A percentile compares a stretch with the other conserved stretches of the same genome.
Conservation (phyloP, 495 filamentous ascomycete genomes). For the Rhypophila decipiens region DNA sequence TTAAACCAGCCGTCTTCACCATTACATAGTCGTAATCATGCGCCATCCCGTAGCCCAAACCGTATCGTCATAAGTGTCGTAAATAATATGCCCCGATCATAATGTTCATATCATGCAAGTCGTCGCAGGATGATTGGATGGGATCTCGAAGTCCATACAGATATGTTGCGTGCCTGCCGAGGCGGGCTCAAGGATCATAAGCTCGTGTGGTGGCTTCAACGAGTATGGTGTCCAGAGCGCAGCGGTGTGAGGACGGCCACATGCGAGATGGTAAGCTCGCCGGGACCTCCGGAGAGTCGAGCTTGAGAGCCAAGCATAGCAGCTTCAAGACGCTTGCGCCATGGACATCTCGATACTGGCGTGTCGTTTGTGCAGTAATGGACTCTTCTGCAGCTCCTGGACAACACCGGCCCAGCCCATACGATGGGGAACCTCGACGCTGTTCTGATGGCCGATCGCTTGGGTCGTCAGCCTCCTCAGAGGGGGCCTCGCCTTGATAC, state of each 20-base stretch:
- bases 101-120: background rate
- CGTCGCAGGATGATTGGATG: background rate
- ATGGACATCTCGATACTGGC: slow-evolving; percentile 46
- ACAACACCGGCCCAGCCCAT: slow-evolving; percentile 49
- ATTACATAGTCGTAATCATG: too few relatives aligned
- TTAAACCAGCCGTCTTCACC: background rate
- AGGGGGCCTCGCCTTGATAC: slow-evolving; percentile 34
- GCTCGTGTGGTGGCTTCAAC: background rate
- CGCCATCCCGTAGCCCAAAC: too few relatives aligned
- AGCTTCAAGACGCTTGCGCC: slow-evolving; percentile 14
- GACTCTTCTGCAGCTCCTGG: slow-evolving; percentile 44
- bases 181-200: too few relatives aligned
- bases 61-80: background rate
- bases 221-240: background rate
- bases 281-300: too few relatives aligned
- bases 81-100: background rate
- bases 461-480: slow-evolving; percentile 39
- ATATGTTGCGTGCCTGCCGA: too few relatives aligned
- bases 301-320: too few relatives aligned
- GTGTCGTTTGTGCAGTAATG: slow-evolving; percentile 44
- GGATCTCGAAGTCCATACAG: too few relatives aligned
- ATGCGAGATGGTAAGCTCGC: background rate
- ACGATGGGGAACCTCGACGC: slow-evolving; percentile 28
- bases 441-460: slow-evolving; percentile 35
- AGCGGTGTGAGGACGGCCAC: background rate